Percentiles rank a stretch among this genome's conserved stretches.
Evolutionary conservation across 192 early-diverging fungal species (phyloP).

Genomic region (Entomortierella chlamydospora): DNA sequence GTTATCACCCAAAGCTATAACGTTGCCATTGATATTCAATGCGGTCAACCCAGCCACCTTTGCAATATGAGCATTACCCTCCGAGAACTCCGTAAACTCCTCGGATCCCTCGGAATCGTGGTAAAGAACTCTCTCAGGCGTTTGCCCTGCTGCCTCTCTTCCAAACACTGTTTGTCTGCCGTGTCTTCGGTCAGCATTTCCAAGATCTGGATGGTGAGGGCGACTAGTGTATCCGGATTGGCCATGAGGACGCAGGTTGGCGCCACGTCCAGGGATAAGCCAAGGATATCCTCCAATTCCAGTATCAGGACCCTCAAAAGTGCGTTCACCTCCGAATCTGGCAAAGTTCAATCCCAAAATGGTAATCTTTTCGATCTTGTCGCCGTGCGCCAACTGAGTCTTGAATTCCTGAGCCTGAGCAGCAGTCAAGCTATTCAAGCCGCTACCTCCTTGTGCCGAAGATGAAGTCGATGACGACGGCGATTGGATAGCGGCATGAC

Average conservation of each 20-base stretch:
- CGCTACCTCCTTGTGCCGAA: background rate
- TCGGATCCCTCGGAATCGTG: background rate
- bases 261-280: background rate
- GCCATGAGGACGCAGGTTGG: background rate
- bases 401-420: conserved; percentile 9
- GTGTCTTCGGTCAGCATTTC: background rate
- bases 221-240: background rate
- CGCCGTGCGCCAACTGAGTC: conserved; percentile 1
- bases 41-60: background rate
- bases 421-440: background rate
- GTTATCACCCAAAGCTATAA: conserved; percentile 10
- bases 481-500: conserved; percentile 1
- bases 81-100: background rate
- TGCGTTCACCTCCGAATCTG: background rate
- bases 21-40: conserved; percentile 32
- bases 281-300: background rate
- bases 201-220: background rate
- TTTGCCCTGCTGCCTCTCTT: background rate
- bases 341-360: conserved; percentile 46
- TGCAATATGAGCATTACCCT: background rate
- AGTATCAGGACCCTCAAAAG: background rate
- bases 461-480: conserved; percentile 7
- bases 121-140: background rate
- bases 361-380: conserved; percentile 27
- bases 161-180: background rate